Evolutionary conservation across 2,329 filamentous ascomycete species (phyloP), one percentile per base, ranked within the genome.

Genomic region (Pestalotiopsis sp.): DNA sequence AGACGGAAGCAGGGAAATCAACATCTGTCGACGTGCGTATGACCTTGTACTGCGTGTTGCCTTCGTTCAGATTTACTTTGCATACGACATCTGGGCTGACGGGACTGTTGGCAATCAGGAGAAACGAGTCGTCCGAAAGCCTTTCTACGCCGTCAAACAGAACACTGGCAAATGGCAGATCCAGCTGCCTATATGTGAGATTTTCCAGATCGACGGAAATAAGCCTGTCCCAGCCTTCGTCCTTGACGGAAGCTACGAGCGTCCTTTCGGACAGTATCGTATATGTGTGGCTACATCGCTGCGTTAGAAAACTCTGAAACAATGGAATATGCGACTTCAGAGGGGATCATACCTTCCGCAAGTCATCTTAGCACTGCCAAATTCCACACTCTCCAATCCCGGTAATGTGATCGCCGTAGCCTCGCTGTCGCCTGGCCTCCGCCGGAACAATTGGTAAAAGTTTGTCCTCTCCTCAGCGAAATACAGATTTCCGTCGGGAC

Each of bases 391-490:
- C 31, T 63, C 59, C 14, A 62, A 41, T 6, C 66, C 66, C 9
- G 66, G 59, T 20, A 67, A 27, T 7, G n/a, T 14, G 12, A 67
- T 20, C 27, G 36, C 20, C 17, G 38, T 63, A 13, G 66, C 17
- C 23, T 56, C 58, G 23, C 23, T 39, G 79, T 80, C 69, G 1
- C 74, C 76, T 1, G 78, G 75, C 3, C 70, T 69, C n/a, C 81
- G 74, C 1, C 78, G 78, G 69, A 84, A 86, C 7, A 88, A 75
- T 68, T 86, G 84, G 68, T 84, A 84, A 69, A 82, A 86, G 1
- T 82, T 82, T 2, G 76, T 80, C 1, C 73, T 74, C 74, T 88
- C 86, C 64, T 83, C 83, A 2, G 78, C 78, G 71, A 84, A 87
- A 70, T 84, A 86, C 2, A 88, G 73, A 11, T 77, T 78, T 1